Percentiles rank a stretch among this genome's conserved stretches.
These are phyloP conservation scores for Yamadazyma kitorensis DNA, from an alignment of 805 yeast genomes.

Conservation along the genomic window DNA sequence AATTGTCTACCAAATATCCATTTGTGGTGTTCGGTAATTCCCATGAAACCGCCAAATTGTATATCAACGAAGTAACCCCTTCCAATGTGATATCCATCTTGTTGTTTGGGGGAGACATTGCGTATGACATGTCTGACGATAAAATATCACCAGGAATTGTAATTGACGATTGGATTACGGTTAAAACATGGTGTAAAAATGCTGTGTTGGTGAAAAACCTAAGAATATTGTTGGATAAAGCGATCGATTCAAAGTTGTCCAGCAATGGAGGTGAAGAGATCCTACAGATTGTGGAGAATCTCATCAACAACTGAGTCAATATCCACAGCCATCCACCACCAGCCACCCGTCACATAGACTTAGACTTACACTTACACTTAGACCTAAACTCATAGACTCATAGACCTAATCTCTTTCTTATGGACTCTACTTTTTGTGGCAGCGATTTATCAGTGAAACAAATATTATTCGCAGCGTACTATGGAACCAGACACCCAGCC, in stretches of 20 bases:
- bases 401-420: no score
- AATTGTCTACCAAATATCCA: slow-evolving; percentile 32
- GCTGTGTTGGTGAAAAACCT: slow-evolving; percentile 79
- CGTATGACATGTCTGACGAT: slow-evolving; percentile 49
- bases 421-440: no score
- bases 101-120: slow-evolving; percentile 76
- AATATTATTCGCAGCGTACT: no score
- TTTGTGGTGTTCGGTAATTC: slow-evolving; percentile 65
- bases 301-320: no score
- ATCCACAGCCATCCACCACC: no score
- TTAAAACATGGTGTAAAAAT: slow-evolving; percentile 91
- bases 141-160: slow-evolving; percentile 78
- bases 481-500: no score
- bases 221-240: slow-evolving; percentile 61
- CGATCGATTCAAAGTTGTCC: slow-evolving; percentile 56
- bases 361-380: no score
- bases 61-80: slow-evolving; percentile 76
- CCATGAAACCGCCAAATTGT: slow-evolving; percentile 64
- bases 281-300: slow-evolving; percentile 2
- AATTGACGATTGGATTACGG: slow-evolving; percentile 84
- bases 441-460: no score
- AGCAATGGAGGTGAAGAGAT: slow-evolving; percentile 2
- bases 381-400: no score
- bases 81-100: slow-evolving; percentile 66
- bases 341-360: no score